Conservation (phyloP, 179 eudicot genomes). For the Beta lomatogona region DNA sequence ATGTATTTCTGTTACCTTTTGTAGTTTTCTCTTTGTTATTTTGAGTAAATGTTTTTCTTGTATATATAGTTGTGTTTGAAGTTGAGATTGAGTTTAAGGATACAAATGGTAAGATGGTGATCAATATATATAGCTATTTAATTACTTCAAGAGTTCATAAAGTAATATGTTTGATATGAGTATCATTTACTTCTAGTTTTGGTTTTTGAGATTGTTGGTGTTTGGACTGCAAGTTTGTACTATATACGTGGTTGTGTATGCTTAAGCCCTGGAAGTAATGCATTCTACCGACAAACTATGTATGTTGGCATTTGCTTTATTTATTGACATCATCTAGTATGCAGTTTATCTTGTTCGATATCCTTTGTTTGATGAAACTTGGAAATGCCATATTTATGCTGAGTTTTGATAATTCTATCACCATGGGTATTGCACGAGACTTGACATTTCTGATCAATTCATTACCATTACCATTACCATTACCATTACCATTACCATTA, state of each 20-base stretch:
- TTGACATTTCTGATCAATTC: no score
- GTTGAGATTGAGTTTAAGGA: not conserved
- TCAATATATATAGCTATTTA: not conserved
- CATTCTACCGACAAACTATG: not conserved
- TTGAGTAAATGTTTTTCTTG: not conserved
- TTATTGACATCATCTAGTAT: not conserved
- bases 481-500: no score
- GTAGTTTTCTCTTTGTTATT: conserved; percentile 26
- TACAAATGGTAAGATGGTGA: not conserved
- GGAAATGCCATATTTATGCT: not conserved
- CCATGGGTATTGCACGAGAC: no score
- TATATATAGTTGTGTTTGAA: not conserved
- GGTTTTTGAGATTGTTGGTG: not conserved
- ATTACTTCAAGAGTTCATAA: not conserved
- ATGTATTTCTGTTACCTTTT: conserved; percentile 29
- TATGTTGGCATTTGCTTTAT: not conserved
- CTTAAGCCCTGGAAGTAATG: not conserved
- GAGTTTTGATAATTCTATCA: not conserved
- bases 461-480: no score
- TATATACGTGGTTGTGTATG: not conserved
- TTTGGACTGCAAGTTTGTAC: not conserved
- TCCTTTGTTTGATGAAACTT: not conserved
- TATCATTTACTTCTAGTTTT: not conserved
- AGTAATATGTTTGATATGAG: not conserved
- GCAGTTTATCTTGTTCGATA: not conserved